Base-by-base conservation (phyloP, 2,329 filamentous ascomycete species). In the Phyllosticta citriasiana region DNA sequence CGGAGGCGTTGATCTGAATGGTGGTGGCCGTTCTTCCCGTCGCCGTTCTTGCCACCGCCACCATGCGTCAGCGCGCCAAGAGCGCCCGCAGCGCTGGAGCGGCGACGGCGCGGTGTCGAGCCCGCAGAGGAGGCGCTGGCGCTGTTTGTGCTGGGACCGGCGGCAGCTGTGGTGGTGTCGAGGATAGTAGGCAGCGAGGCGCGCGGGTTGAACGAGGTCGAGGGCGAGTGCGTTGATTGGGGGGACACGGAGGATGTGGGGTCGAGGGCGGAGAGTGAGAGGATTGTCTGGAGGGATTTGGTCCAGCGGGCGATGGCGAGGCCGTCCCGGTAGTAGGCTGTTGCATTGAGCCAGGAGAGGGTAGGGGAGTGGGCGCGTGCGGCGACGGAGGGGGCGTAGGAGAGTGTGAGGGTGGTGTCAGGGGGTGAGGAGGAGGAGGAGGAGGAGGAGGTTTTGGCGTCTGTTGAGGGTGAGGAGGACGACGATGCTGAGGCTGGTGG, bases 271-370 rank as follows among this genome's bases (percentile, higher is more conserved):
- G 77, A 78, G 7, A 83, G 73, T 2, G 73, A 74, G 14, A 77
- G 73, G 22, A 82, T 75, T 0, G 76, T 79, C 63, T 81, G 76
- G 25, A 80, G 67, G 1, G 78, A 79, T 65, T 82, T 83, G 35
- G 73, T 70, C 83, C 83, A 85, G 12, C 67, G 69, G 0, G 69
- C 69, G 2, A 69, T 63, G 22, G 76, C 70, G 0, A 82, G 72
- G 2, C 77, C 77, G 53, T 85, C 76, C 33, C 81, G 78, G 69
- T 85, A 85, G 59, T 84, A 78, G 12, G 74, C 71, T 25, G 81
- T 77, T 66, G 80, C 80, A 63, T 82, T 75, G 72, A 82, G 81
- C 62, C 79, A 80, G 25, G 75, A 76, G 47, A 72, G 70, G 2
- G 64, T 53, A 2, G 75, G 5, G 12, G 58, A 60, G 26, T 35